These are phyloP conservation scores for Grigorovia humatica DNA, from an alignment of 805 yeast genomes.

Conservation along the genomic window DNA sequence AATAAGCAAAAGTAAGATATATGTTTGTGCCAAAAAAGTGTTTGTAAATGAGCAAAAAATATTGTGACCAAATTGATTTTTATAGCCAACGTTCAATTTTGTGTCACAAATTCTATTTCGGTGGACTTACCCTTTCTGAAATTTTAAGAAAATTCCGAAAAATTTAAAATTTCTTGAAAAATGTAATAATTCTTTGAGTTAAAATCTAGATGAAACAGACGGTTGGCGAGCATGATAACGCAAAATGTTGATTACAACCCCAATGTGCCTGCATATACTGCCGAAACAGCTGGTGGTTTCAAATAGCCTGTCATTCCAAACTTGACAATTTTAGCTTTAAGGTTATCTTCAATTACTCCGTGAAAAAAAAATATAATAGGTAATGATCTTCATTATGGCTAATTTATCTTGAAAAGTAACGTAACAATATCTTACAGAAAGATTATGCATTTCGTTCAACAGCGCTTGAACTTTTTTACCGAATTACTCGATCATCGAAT, in stretches of 20 bases:
- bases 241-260: neutral
- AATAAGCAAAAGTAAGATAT: neutral
- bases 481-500: neutral
- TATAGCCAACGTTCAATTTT: neutral
- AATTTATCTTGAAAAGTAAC: neutral
- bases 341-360: neutral
- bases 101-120: neutral
- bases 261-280: neutral
- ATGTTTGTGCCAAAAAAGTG: neutral
- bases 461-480: neutral
- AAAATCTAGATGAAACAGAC: neutral
- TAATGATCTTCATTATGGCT: neutral
- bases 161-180: neutral
- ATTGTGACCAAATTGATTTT: neutral
- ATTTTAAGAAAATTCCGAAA: neutral
- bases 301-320: neutral
- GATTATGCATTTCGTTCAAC: neutral
- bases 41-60: neutral
- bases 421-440: neutral
- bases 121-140: neutral
- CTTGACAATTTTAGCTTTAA: too few species aligned
- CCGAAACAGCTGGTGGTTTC: neutral
- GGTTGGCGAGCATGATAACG: neutral
- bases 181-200: neutral
- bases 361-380: neutral